These are phyloP conservation scores for Glomus cerebriforme DNA, from an alignment of 192 early-diverging fungal species.

Conservation along the genomic window DNA sequence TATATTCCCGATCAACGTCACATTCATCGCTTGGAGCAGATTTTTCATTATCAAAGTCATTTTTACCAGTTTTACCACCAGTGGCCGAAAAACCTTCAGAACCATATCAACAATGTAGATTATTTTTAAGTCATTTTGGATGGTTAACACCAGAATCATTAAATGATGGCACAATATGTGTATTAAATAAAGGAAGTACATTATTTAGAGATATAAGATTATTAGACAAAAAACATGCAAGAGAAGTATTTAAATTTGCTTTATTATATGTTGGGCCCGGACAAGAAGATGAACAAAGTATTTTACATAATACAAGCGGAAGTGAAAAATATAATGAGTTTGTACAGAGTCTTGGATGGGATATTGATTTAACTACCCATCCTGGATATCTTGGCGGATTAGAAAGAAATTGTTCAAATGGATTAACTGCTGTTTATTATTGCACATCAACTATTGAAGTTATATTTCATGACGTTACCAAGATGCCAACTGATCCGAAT, in stretches of 20 bases:
- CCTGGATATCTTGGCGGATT: slow-evolving; percentile 86
- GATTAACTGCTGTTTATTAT: slow-evolving; percentile 77
- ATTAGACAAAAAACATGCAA: slow-evolving; percentile 79
- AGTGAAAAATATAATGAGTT: slow-evolving; percentile 83
- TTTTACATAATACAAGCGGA: slow-evolving; percentile 74
- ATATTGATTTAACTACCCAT: slow-evolving; percentile 83
- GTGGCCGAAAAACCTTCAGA: slow-evolving; percentile 52
- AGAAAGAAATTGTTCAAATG: slow-evolving; percentile 78
- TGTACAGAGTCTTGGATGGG: slow-evolving; percentile 91
- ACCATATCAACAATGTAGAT: slow-evolving; percentile 63
- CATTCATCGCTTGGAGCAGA: slow-evolving; percentile 37
- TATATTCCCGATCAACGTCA: slow-evolving; percentile 22
- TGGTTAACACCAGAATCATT: slow-evolving; percentile 71
- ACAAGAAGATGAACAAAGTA: slow-evolving; percentile 86
- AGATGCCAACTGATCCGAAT: slow-evolving; percentile 79
- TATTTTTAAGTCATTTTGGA: slow-evolving; percentile 79
- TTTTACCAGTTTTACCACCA: slow-evolving; percentile 49
- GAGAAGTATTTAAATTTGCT: slow-evolving; percentile 89
- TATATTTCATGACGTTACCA: slow-evolving; percentile 87
- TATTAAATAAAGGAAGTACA: slow-evolving; percentile 66
- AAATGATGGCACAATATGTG: slow-evolving; percentile 66
- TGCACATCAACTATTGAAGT: slow-evolving; percentile 84
- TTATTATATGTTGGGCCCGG: slow-evolving; percentile 89
- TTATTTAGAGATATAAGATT: slow-evolving; percentile 75
- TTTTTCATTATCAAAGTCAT: slow-evolving; percentile 54